A percentile compares a stretch with the other conserved stretches of the same genome.
Evolutionary conservation across 2,329 filamentous ascomycete genomes (phyloP).

Genomic region (Epicoccum nigrum): DNA sequence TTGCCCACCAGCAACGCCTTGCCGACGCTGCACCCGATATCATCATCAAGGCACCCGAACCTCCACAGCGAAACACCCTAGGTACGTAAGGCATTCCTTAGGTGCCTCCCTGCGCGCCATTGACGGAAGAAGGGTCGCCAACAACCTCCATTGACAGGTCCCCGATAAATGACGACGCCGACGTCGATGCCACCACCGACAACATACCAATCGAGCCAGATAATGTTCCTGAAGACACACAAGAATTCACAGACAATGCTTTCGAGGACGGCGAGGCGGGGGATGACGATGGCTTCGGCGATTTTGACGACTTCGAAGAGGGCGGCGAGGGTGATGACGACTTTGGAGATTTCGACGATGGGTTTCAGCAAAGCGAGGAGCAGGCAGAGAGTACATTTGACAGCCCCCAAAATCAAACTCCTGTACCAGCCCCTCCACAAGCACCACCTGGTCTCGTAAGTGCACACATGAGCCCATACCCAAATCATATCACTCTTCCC

Average conservation of each 20-base stretch:
- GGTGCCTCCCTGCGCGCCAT: conserved; percentile 58
- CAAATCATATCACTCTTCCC: conserved; percentile 34
- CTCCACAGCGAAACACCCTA: conserved; percentile 53
- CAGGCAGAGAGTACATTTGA: conserved; percentile 49
- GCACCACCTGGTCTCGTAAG: conserved; percentile 57
- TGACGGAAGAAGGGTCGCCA: conserved; percentile 67
- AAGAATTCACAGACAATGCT: conserved; percentile 18
- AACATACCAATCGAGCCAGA: conserved; percentile 4
- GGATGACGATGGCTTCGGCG: conserved; percentile 71
- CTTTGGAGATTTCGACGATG: conserved; percentile 60
- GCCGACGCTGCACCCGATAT: conserved; percentile 66
- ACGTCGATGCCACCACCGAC: conserved; percentile 17
- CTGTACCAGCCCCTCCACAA: conserved; percentile 50
- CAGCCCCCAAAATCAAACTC: conserved; percentile 45
- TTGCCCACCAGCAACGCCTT: conserved; percentile 61
- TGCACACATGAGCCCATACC: conserved; percentile 42
- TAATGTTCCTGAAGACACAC: conserved; percentile 10
- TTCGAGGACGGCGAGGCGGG: conserved; percentile 41
- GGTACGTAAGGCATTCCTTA: conserved; percentile 60
- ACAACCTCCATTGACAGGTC: conserved; percentile 59
- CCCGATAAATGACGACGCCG: conserved; percentile 47
- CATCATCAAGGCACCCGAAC: conserved; percentile 56
- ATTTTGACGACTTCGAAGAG: conserved; percentile 70
- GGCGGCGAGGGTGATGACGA: conserved; percentile 56
- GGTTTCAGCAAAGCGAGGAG: conserved; percentile 49